Percentiles rank a stretch among this genome's conserved stretches.
These are phyloP conservation scores for Cichorium intybus DNA, from an alignment of 140 eudicot species.

Conservation along the genomic window DNA sequence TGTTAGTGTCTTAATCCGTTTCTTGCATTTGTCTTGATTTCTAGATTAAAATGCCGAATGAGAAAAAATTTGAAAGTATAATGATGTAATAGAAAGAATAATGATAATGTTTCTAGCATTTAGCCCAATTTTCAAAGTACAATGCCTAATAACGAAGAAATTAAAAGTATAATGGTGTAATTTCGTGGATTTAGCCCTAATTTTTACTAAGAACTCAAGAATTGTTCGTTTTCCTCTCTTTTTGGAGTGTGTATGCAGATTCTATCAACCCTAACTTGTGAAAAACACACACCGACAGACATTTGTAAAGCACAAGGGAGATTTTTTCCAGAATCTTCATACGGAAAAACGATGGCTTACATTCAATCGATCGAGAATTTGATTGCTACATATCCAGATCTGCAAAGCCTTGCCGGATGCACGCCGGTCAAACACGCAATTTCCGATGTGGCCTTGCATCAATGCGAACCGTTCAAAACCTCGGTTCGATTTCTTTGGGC, in stretches of 20 bases:
- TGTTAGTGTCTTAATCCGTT: slow-evolving; percentile 37
- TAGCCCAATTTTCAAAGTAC: too few species aligned
- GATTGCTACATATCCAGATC: slow-evolving; percentile 49
- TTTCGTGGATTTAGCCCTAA: too few species aligned
- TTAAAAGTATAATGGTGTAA: too few species aligned
- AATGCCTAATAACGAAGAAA: too few species aligned
- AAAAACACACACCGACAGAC: slow-evolving; percentile 22
- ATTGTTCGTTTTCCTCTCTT: slow-evolving; percentile 1
- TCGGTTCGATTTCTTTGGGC: slow-evolving; percentile 40
- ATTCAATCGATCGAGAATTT: slow-evolving; percentile 39
- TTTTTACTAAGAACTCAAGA: background rate
- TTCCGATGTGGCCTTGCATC: slow-evolving; percentile 33
- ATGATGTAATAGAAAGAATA: too few species aligned
- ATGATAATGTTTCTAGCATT: too few species aligned
- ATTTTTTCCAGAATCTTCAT: slow-evolving; percentile 44
- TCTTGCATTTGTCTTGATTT: too few species aligned
- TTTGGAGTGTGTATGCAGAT: slow-evolving; percentile 44
- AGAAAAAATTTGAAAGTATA: too few species aligned
- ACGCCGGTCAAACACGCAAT: slow-evolving; percentile 36
- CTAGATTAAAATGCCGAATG: too few species aligned
- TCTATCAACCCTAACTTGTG: slow-evolving; percentile 56
- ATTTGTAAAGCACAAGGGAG: slow-evolving; percentile 34
- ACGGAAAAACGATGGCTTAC: slow-evolving; percentile 45
- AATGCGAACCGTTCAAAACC: slow-evolving; percentile 51
- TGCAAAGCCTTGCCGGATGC: slow-evolving; percentile 46